Evolutionary conservation across 2,329 filamentous ascomycete species (phyloP).

Genomic region (Phialophora expanda): DNA sequence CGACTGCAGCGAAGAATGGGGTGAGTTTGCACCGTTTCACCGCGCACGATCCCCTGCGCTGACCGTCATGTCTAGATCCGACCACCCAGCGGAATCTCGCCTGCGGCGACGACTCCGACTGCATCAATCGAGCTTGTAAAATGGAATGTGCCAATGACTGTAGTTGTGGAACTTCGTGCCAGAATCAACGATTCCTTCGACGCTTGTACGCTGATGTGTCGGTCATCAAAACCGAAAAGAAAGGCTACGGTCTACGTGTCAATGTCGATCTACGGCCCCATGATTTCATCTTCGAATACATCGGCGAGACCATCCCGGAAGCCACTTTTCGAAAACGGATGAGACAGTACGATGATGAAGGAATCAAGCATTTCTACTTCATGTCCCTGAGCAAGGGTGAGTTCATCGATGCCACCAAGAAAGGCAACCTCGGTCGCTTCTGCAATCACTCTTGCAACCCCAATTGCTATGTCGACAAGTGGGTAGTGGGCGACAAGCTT

Average conservation of each 20-base stretch:
- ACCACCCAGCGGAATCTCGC: conserved; percentile 70
- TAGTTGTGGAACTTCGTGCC: conserved; percentile 83
- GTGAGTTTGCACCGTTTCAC: conserved; percentile 62
- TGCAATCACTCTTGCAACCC: conserved; percentile 99
- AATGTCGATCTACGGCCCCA: conserved; percentile 77
- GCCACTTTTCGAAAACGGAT: conserved; percentile 85
- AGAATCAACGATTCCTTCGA: conserved; percentile 93
- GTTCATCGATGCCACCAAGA: conserved; percentile 97
- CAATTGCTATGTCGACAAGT: conserved; percentile 99
- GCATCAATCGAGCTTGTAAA: conserved; percentile 97
- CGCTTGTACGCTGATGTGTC: conserved; percentile 89
- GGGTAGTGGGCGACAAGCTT: conserved; percentile 95
- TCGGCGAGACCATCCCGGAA: conserved; percentile 97
- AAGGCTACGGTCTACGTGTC: conserved; percentile 88
- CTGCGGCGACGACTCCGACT: conserved; percentile 95
- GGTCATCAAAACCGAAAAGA: conserved; percentile 97
- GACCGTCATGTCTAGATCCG: conserved; percentile 54
- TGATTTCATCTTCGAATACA: conserved; percentile 97
- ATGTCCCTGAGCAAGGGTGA: conserved; percentile 97
- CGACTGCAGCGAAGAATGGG: conserved; percentile 92
- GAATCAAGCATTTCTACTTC: conserved; percentile 99
- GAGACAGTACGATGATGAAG: conserved; percentile 90
- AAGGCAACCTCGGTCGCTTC: conserved; percentile 92
- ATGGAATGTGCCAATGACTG: conserved; percentile 92
- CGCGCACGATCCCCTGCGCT: conserved; percentile 20